Percentiles rank a stretch among this genome's conserved stretches.
phyloP scores from a whole-genome alignment of 805 yeast genomes.

The Alloascoidea africana region DNA sequence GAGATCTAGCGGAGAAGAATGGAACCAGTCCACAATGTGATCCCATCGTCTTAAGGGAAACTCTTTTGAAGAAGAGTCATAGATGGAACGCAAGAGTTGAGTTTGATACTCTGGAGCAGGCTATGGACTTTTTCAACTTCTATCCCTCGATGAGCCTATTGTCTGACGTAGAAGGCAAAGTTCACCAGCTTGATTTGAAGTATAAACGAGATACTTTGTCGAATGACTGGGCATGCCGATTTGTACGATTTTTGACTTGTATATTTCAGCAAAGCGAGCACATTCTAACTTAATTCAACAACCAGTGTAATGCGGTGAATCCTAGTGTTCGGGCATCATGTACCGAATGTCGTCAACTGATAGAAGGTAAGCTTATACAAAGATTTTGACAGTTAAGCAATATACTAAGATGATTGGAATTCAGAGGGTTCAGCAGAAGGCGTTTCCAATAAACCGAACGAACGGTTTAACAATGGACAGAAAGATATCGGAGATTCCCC shows the following conservation, averaged over 20 bases:
- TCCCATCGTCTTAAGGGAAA: not conserved
- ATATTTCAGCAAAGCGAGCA: too few relatives aligned
- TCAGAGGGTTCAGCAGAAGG: too few relatives aligned
- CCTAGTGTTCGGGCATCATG: too few relatives aligned
- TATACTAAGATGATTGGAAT: too few relatives aligned
- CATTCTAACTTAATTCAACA: too few relatives aligned
- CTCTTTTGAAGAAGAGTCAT: not conserved
- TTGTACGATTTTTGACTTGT: not conserved
- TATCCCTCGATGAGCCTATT: not conserved
- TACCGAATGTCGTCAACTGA: too few relatives aligned
- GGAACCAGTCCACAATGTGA: not conserved
- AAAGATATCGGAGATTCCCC: not conserved
- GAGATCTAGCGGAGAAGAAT: not conserved
- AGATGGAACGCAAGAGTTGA: not conserved
- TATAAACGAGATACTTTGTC: not conserved
- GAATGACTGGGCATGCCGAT: not conserved
- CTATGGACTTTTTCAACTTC: not conserved
- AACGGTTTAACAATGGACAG: not conserved
- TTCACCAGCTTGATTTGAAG: not conserved
- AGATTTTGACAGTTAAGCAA: too few relatives aligned
- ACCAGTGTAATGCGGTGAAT: too few relatives aligned
- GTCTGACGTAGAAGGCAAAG: slow-evolving; percentile 1
- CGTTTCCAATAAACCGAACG: too few relatives aligned
- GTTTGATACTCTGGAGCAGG: not conserved
- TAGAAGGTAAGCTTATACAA: too few relatives aligned